phyloP scores from a whole-genome alignment of 2,329 filamentous ascomycete genomes.

The Cladosporium austrohemisphaericum region DNA sequence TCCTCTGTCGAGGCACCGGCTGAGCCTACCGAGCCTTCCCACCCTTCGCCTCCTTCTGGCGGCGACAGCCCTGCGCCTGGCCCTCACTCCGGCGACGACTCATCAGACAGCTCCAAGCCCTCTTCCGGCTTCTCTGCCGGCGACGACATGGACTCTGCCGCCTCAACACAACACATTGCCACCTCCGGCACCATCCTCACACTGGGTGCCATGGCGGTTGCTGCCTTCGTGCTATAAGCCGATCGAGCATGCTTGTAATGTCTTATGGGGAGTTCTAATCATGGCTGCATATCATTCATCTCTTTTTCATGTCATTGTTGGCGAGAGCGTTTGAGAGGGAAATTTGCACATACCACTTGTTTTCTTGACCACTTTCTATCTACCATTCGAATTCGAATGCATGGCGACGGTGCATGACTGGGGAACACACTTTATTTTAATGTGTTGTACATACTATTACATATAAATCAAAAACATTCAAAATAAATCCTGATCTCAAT shows the following conservation, averaged over 20 bases:
- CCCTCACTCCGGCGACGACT: slow-evolving; percentile 3
- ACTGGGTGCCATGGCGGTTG: slow-evolving; percentile 2
- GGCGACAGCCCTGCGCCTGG: slow-evolving; percentile 10
- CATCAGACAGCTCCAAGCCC: not conserved
- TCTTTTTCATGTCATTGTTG: not conserved
- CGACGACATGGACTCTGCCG: slow-evolving; percentile 6
- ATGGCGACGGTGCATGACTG: slow-evolving; percentile 1
- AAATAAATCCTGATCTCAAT: not conserved
- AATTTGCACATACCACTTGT: slow-evolving; percentile 7
- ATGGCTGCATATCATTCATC: slow-evolving; percentile 1
- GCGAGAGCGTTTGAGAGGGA: not conserved
- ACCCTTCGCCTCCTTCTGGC: slow-evolving; percentile 4
- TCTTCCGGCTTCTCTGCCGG: slow-evolving; percentile 7
- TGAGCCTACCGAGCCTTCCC: not conserved
- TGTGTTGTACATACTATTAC: not conserved
- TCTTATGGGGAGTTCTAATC: slow-evolving; percentile 11
- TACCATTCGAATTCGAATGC: not conserved
- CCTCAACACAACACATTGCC: slow-evolving; percentile 3
- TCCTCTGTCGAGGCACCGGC: not conserved
- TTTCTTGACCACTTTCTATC: not conserved
- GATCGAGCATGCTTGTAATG: not conserved
- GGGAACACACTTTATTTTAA: not conserved
- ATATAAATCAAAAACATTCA: not conserved
- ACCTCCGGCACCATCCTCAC: slow-evolving; percentile 1
- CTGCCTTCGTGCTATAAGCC: slow-evolving; percentile 11